Percentiles rank a stretch among this genome's conserved stretches.
Conservation (phyloP, 805 yeast genomes). For the Cyberlindnera xylosilytica region DNA sequence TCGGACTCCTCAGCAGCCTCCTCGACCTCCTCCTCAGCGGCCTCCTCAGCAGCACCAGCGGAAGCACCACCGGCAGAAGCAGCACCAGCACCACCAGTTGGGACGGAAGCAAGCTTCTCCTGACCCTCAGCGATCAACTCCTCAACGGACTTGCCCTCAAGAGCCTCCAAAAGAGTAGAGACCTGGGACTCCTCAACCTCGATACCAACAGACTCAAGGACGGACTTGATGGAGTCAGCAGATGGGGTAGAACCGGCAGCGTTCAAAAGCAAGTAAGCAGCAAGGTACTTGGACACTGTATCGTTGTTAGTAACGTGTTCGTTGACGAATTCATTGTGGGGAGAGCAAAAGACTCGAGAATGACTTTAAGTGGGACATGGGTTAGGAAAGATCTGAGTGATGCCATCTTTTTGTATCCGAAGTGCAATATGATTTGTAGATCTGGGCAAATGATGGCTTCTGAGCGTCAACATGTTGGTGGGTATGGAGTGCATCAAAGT, state of each 20-base stretch:
- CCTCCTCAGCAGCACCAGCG: constrained; percentile 71
- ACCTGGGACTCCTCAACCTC: constrained; percentile 92
- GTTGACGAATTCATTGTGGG: background rate
- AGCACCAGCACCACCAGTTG: constrained; percentile 97
- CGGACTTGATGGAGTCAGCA: constrained; percentile 83
- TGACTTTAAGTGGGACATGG: too few species aligned
- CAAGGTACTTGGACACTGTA: constrained; percentile 75
- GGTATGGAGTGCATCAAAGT: too few species aligned
- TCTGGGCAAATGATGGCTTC: too few species aligned
- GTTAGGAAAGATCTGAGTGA: too few species aligned
- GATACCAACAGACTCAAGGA: constrained; percentile 92
- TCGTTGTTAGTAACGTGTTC: constrained; percentile 18
- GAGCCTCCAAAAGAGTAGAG: constrained; percentile 72
- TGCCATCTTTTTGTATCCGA: too few species aligned
- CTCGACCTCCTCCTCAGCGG: constrained; percentile 65
- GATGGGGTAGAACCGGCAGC: constrained; percentile 97
- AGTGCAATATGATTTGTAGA: too few species aligned
- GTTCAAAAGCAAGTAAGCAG: constrained; percentile 97
- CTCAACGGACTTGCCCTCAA: constrained; percentile 89
- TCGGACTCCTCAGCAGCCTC: constrained; percentile 62
- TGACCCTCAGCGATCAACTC: constrained; percentile 94
- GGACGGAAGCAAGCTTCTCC: constrained; percentile 94
- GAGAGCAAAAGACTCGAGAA: too few species aligned
- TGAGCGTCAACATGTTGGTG: too few species aligned
- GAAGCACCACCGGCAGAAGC: constrained; percentile 71